A percentile compares a stretch with the other conserved stretches of the same genome.
These are phyloP conservation scores for Ganoderma lingzhi DNA, from an alignment of 1,284 basidiomycete species.

Conservation along the genomic window DNA sequence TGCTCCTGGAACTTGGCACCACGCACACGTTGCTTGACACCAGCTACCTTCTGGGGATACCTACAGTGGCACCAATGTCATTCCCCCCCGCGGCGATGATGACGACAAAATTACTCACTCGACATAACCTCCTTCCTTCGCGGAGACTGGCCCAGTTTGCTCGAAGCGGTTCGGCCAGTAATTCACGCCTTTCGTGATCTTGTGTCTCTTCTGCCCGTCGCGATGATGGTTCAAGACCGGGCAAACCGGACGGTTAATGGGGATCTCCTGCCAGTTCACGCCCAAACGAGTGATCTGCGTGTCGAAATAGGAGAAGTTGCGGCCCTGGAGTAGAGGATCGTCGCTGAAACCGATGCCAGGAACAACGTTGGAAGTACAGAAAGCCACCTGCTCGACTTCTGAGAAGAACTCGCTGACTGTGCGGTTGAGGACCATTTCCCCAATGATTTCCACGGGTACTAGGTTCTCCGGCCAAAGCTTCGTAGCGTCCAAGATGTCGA, in stretches of 20 bases:
- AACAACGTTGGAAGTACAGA: constrained; percentile 84
- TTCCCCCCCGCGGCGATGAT: not conserved
- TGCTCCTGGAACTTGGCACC: constrained; percentile 80
- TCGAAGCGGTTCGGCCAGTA: constrained; percentile 81
- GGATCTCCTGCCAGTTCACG: constrained; percentile 76
- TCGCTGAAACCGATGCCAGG: constrained; percentile 85
- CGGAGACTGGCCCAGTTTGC: constrained; percentile 56
- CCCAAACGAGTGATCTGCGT: constrained; percentile 82
- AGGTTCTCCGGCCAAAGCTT: constrained; percentile 86
- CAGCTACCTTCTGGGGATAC: constrained; percentile 58
- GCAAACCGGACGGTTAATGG: constrained; percentile 85
- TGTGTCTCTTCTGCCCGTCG: constrained; percentile 68
- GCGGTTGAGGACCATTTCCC: constrained; percentile 77
- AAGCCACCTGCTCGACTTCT: constrained; percentile 85
- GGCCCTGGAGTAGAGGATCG: constrained; percentile 84
- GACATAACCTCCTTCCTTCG: constrained; percentile 63
- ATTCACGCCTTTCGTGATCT: constrained; percentile 69
- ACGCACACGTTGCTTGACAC: constrained; percentile 74
- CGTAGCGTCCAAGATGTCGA: constrained; percentile 87
- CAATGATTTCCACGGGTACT: constrained; percentile 79
- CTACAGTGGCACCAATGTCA: constrained; percentile 38
- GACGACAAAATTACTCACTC: constrained; percentile 52
- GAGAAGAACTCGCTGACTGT: constrained; percentile 81
- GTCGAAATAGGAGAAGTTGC: constrained; percentile 88
- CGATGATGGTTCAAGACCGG: constrained; percentile 68